phyloP scores from a whole-genome alignment of 441 rosid species.

The Aleurites moluccanus region DNA sequence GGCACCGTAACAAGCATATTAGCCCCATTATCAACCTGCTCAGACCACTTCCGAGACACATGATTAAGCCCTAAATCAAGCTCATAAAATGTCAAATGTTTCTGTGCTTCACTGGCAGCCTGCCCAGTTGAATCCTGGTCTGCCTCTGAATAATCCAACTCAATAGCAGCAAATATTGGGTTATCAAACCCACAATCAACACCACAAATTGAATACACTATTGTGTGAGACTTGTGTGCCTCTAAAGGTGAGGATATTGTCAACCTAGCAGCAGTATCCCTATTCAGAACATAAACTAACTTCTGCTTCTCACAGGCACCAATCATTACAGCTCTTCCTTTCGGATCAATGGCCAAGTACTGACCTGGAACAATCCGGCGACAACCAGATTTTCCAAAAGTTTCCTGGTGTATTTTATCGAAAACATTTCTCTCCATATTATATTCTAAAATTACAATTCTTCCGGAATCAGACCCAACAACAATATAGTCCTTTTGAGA shows the following conservation, averaged over 20 bases:
- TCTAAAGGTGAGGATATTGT: constrained; percentile 96
- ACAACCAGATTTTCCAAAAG: constrained; percentile 94
- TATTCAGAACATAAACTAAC: constrained; percentile 85
- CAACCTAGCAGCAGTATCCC: constrained; percentile 89
- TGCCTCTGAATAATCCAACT: constrained; percentile 94
- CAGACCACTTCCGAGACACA: constrained; percentile 96
- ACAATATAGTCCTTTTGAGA: constrained; percentile 88
- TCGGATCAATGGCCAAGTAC: constrained; percentile 86
- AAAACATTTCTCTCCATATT: constrained; percentile 82
- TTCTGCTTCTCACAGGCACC: constrained; percentile 98
- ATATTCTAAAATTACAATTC: constrained; percentile 87
- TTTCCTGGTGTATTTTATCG: constrained; percentile 90
- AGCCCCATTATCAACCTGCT: constrained; percentile 87
- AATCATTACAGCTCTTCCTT: constrained; percentile 93
- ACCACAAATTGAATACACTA: constrained; percentile 80
- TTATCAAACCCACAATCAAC: constrained; percentile 97
- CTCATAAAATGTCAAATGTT: constrained; percentile 90
- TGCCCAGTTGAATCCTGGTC: constrained; percentile 90
- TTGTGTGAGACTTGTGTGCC: constrained; percentile 92
- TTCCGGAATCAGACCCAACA: constrained; percentile 93
- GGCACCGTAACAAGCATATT: constrained; percentile 95
- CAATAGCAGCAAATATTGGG: constrained; percentile 88
- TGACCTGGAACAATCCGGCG: constrained; percentile 96
- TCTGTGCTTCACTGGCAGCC: constrained; percentile 89
- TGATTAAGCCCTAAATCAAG: constrained; percentile 96